A percentile compares a stretch with the other conserved stretches of the same genome.
Evolutionary conservation across 2,329 filamentous ascomycete genomes (phyloP).

Genomic region (Lasiodiplodia sp.): DNA sequence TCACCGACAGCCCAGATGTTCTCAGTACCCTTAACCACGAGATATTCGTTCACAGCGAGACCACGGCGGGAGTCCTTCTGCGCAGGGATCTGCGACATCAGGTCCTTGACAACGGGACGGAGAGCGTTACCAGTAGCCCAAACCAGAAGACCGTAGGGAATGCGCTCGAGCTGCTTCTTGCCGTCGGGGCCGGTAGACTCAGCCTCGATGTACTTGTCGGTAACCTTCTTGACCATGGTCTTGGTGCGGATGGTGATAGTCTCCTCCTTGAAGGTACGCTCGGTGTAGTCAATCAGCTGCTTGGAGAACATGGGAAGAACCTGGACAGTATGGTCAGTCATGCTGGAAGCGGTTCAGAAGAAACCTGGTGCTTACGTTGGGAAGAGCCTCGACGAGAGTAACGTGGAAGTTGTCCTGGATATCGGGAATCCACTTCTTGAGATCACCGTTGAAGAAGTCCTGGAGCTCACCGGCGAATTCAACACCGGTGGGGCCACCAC

Average conservation of each 20-base stretch:
- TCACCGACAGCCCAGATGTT: conserved; percentile 99
- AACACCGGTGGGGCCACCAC: conserved; percentile 94
- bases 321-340: conserved; percentile 32
- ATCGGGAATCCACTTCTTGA: conserved; percentile 97
- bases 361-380: conserved; percentile 65
- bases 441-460: conserved; percentile 98
- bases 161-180: conserved; percentile 78
- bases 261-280: conserved; percentile 98
- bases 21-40: conserved; percentile 95
- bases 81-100: conserved; percentile 90
- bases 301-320: conserved; percentile 97
- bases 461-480: conserved; percentile 98
- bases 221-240: conserved; percentile 98
- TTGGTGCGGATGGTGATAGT: conserved; percentile 97
- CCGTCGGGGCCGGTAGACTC: conserved; percentile 83
- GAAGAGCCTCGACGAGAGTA: conserved; percentile 94
- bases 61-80: conserved; percentile 95
- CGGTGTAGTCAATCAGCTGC: conserved; percentile 98
- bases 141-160: conserved; percentile 94
- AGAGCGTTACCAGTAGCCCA: conserved; percentile 98
- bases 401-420: conserved; percentile 96
- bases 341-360: not conserved
- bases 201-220: conserved; percentile 90
- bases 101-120: conserved; percentile 85
- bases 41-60: conserved; percentile 96